These are phyloP conservation scores for Meyerozyma elateridarum DNA, from an alignment of 1,139 yeast species.

Conservation along the genomic window DNA sequence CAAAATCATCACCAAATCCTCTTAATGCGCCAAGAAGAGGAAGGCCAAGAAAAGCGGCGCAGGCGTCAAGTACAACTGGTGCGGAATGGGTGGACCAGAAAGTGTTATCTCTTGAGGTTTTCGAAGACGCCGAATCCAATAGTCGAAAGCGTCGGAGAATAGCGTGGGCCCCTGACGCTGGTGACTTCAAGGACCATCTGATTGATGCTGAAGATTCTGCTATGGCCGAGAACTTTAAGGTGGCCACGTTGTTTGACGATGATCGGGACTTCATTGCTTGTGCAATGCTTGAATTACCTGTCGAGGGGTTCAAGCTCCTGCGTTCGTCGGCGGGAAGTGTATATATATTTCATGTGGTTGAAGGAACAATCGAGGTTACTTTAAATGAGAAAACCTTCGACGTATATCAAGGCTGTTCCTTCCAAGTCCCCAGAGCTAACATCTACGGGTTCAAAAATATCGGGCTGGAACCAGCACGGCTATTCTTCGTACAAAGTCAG, in stretches of 20 bases:
- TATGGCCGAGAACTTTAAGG: slow-evolving; percentile 51
- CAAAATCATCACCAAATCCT: too few species aligned
- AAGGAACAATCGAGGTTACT: slow-evolving; percentile 67
- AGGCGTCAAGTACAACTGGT: slow-evolving; percentile 40
- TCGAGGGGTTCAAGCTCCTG: slow-evolving; percentile 58
- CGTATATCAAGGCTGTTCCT: slow-evolving; percentile 70
- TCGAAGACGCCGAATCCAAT: slow-evolving; percentile 49
- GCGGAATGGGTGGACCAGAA: slow-evolving; percentile 56
- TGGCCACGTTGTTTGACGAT: slow-evolving; percentile 65
- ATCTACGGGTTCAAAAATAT: slow-evolving; percentile 60
- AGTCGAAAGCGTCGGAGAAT: slow-evolving; percentile 42
- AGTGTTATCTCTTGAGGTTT: slow-evolving; percentile 45
- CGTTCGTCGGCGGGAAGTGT: slow-evolving; percentile 64
- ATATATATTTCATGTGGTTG: slow-evolving; percentile 69
- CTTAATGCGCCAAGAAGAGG: slow-evolving; percentile 14
- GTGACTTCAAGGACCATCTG: slow-evolving; percentile 39
- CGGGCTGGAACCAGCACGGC: slow-evolving; percentile 51
- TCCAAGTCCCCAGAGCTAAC: slow-evolving; percentile 77
- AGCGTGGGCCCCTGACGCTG: slow-evolving; percentile 66
- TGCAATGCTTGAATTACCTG: slow-evolving; percentile 68
- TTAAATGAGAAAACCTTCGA: slow-evolving; percentile 56
- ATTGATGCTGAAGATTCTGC: slow-evolving; percentile 28
- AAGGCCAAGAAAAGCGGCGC: slow-evolving; percentile 30
- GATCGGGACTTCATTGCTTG: slow-evolving; percentile 68
- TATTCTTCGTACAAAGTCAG: slow-evolving; percentile 71